These are phyloP conservation scores for Fusarium goolgardi DNA, from an alignment of 2,329 filamentous ascomycete species.

Conservation along the genomic window DNA sequence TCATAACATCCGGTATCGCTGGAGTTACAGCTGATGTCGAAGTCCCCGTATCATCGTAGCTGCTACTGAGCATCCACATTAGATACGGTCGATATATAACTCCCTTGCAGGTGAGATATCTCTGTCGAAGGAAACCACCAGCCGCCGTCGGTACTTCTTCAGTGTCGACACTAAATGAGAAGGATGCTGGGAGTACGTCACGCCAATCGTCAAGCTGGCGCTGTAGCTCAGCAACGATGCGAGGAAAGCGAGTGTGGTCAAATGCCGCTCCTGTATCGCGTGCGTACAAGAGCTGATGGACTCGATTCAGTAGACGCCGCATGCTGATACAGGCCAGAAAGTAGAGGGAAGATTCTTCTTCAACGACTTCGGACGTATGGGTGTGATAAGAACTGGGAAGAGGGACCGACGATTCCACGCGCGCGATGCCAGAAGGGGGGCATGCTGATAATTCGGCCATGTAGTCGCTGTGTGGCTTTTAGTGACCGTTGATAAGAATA, in stretches of 20 bases:
- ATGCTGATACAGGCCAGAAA: constrained; percentile 66
- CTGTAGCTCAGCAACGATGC: constrained; percentile 60
- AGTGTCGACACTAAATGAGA: constrained; percentile 55
- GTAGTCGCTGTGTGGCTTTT: constrained; percentile 56
- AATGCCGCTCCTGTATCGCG: constrained; percentile 58
- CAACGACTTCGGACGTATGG: constrained; percentile 53
- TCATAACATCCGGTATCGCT: constrained; percentile 51
- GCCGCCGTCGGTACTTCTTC: constrained; percentile 53
- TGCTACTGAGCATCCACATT: constrained; percentile 60
- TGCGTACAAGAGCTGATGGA: constrained; percentile 63
- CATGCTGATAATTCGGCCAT: constrained; percentile 64
- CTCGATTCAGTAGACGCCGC: constrained; percentile 60
- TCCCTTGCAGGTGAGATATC: constrained; percentile 63
- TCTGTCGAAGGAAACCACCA: constrained; percentile 61
- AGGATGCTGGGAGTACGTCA: constrained; percentile 57
- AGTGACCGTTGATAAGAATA: background rate
- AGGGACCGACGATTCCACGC: constrained; percentile 62
- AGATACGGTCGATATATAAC: constrained; percentile 65
- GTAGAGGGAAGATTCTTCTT: constrained; percentile 63
- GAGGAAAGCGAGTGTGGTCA: constrained; percentile 59
- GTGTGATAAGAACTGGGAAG: constrained; percentile 61
- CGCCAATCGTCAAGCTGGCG: constrained; percentile 63
- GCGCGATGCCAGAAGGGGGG: constrained; percentile 62
- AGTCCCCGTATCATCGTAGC: constrained; percentile 42
- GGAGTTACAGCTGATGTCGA: constrained; percentile 42